Evolutionary conservation across 1,284 basidiomycete species (phyloP), one percentile per base, ranked within the genome.

Genomic region (Trichosporon coremiiforme): DNA sequence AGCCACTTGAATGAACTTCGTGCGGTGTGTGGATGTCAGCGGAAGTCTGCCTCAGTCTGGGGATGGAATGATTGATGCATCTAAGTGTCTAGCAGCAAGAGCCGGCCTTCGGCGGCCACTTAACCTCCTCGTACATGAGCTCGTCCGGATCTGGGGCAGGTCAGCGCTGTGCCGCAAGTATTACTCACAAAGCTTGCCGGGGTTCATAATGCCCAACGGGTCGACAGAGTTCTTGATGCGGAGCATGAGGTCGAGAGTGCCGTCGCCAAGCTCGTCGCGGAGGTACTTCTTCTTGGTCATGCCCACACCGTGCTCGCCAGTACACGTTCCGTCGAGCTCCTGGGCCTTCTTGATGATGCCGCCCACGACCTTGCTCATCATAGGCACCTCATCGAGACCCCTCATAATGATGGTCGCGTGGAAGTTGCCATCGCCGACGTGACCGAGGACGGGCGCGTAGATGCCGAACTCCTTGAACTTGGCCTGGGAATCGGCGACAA

Each of bases 251-350:
- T 87, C 86, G 10, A 94, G 88, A 0, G 91, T 93, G 8, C 88
- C 88, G 68, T 87, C 85, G 0, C 92, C 92, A 1, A 94, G 87
- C 80, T 94, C 92, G 50, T 88, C 86, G 13, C 84, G 79, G 0
- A 94, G 86, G 71, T 84, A 86, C 65, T 71, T 74, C 72, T 75
- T 90, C 85, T 92, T 92, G n/a, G 90, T 91, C 20, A 92, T 83
- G 1, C 92, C 91, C 17, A 93, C 89, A 2, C 93, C 92, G 77
- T 94, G 92, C 78, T 94, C 74, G 5, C 92, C 92, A 2, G 84
- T 85, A 68, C 83, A 84, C 7, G 85, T 85, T 0, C 85, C 85
- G 22, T 83, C 80, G 2, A 85, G 75, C n/a, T 81, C 73, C 62
- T 64, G 66, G 2, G 71, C 71, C n/a, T 64, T 65, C n/a, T 64